Percentiles rank a stretch among this genome's conserved stretches.
Conservation (phyloP, 2,329 filamentous ascomycete genomes). For the Penicillium sp. region DNA sequence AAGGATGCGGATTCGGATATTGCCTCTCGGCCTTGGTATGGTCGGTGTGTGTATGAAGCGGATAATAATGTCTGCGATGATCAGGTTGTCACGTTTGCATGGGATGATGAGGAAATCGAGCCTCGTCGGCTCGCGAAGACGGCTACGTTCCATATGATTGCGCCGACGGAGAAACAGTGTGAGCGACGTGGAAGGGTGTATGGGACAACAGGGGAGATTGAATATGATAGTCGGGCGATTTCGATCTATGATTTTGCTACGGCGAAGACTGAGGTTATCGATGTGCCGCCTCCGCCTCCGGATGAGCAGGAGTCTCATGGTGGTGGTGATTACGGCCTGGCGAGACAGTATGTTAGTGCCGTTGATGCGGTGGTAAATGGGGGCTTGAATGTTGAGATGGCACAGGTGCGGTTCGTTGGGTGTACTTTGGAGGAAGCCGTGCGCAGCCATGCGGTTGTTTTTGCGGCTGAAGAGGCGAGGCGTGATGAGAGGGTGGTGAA, state of each 20-base stretch:
- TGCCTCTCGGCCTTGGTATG: slow-evolving; percentile 64
- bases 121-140: slow-evolving; percentile 66
- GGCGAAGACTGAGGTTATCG: slow-evolving; percentile 49
- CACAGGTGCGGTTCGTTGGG: slow-evolving; percentile 71
- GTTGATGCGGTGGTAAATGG: slow-evolving; percentile 73
- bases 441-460: slow-evolving; percentile 87
- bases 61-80: slow-evolving; percentile 95
- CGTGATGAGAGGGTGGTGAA: slow-evolving; percentile 63
- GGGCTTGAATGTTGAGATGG: slow-evolving; percentile 60
- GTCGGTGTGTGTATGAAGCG: slow-evolving; percentile 88
- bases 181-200: slow-evolving; percentile 81
- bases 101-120: slow-evolving; percentile 63
- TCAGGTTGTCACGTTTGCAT: slow-evolving; percentile 80
- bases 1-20: slow-evolving; percentile 52
- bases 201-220: slow-evolving; percentile 78
- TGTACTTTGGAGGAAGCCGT: slow-evolving; percentile 82
- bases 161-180: slow-evolving; percentile 81
- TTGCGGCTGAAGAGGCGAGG: slow-evolving; percentile 86
- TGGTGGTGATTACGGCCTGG: slow-evolving; percentile 74
- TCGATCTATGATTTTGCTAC: slow-evolving; percentile 67
- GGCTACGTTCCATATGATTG: slow-evolving; percentile 89
- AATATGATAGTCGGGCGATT: slow-evolving; percentile 76
- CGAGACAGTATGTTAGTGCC: slow-evolving; percentile 75
- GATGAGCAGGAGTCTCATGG: slow-evolving; percentile 60
- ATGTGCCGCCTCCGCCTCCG: slow-evolving; percentile 57